Evolutionary conservation across 2,329 filamentous ascomycete genomes (phyloP).

Genomic region (Exophiala xenobiotica): DNA sequence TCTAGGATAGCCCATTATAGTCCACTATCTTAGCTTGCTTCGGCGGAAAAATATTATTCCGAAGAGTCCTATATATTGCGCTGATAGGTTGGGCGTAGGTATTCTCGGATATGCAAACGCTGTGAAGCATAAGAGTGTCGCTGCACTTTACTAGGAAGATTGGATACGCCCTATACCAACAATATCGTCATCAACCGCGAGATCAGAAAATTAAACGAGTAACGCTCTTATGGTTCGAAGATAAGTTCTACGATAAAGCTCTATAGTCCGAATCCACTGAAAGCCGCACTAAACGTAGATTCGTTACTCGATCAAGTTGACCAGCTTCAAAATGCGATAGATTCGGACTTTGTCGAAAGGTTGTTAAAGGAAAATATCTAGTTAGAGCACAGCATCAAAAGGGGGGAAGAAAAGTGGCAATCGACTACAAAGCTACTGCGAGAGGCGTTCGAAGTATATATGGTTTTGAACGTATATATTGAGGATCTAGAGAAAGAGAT

Average conservation of each 20-base stretch:
- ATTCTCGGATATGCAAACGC: background rate
- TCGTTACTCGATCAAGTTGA: slow-evolving; percentile 7
- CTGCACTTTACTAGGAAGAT: background rate
- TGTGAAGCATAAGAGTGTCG: background rate
- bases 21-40: background rate
- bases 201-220: background rate
- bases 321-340: slow-evolving; percentile 3
- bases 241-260: slow-evolving; percentile 1
- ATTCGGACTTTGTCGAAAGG: slow-evolving; percentile 2
- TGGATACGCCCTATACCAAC: too few species aligned
- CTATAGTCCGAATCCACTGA: background rate
- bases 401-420: slow-evolving; percentile 7
- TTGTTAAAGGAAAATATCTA: slow-evolving; percentile 7
- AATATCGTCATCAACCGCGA: background rate
- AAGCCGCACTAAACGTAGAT: slow-evolving; percentile 4
- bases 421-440: slow-evolving; percentile 5
- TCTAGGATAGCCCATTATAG: background rate
- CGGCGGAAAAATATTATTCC: background rate
- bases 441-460: slow-evolving; percentile 9
- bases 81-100: background rate
- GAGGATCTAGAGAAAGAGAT: slow-evolving; percentile 5
- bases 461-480: slow-evolving; percentile 7
- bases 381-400: slow-evolving; percentile 3
- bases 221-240: background rate
- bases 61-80: background rate